Base-by-base conservation (phyloP, 2,329 filamentous ascomycete genomes). In the Annulohypoxylon truncatum region DNA sequence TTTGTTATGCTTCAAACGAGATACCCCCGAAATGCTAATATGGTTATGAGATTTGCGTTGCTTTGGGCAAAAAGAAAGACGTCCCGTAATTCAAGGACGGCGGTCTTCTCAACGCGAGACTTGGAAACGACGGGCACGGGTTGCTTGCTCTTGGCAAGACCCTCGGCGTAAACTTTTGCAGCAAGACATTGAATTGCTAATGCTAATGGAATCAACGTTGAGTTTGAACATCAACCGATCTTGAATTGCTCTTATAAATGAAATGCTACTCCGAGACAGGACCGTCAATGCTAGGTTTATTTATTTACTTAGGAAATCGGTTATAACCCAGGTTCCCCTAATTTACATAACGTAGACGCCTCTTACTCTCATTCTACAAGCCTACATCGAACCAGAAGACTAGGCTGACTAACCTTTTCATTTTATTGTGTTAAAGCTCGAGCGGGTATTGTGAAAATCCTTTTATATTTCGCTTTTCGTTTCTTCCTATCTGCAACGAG, bases 21-120 rank as follows among this genome's bases (percentile, higher is more conserved):
- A 73, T 73, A 73, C 72, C 72, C 68, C 52, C 13, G 26, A 47
- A 60, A 64, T 47, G 29, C 29, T 10, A 47, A 57, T 46, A 54
- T 44, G 53, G 20, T 29, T 46, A 13, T 40, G 40, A 51, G 28
- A 51, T 46, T 50, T 48, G 20, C 31, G 12, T 10, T 31, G 51
- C 13, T 29, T 28, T 40, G 28, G 53, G 42, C 10, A 10, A 10
- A 26, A 10, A 35, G n/a, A 18, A 8, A 26, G 12, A 12, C 50
- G 12, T 42, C 35, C 15, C 5, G 12, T 2, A 42, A 13, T 20
- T 42, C 18, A 15, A 18, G 24, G 28, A 10, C 12, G 51, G 20
- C 31, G 8, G 33, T 7, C 18, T n/a, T n/a, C n/a, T 38, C 0
- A 7, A 28, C 2, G 22, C 1, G 9, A 44, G 20, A 42, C 44